Conservation (phyloP, 1,284 basidiomycete species). For the Boletus albobrunnescens region DNA sequence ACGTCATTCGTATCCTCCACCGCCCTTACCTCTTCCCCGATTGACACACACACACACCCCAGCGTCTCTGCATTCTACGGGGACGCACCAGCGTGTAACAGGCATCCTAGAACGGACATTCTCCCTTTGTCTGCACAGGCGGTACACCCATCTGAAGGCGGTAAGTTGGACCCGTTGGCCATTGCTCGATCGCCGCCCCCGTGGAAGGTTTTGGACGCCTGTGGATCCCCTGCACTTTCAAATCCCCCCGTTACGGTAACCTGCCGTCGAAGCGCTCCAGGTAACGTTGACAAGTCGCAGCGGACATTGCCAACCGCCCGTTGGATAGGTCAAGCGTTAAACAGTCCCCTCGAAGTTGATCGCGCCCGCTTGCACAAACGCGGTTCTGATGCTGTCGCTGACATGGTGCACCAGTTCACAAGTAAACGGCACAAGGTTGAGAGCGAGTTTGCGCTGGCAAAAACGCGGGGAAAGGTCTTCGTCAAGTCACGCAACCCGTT, state of each 20-base stretch:
- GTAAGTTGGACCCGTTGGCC: slow-evolving; percentile 24
- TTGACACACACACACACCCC: background rate
- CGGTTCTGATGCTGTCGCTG: slow-evolving; percentile 16
- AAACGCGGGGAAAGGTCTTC: background rate
- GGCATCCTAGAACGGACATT: slow-evolving; percentile 1
- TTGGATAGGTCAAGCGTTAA: slow-evolving; percentile 5
- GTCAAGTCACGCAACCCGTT: slow-evolving; percentile 24
- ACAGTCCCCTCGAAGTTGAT: slow-evolving; percentile 18
- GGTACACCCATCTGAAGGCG: slow-evolving; percentile 12
- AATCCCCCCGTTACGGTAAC: background rate
- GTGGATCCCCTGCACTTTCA: background rate
- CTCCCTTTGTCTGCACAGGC: slow-evolving; percentile 21
- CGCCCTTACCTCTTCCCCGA: background rate
- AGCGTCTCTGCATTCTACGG: slow-evolving; percentile 22
- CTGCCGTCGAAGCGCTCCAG: background rate
- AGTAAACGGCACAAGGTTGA: slow-evolving; percentile 25
- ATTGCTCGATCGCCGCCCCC: slow-evolving; percentile 29
- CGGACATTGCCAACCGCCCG: background rate
- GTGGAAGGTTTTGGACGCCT: slow-evolving; percentile 18
- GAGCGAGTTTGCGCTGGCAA: slow-evolving; percentile 24
- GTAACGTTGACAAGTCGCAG: background rate
- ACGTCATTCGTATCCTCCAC: background rate
- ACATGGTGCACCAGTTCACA: slow-evolving; percentile 22
- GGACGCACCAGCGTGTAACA: background rate
- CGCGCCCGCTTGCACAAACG: slow-evolving; percentile 28